Percentiles rank a stretch among this genome's conserved stretches.
phyloP scores from a whole-genome alignment of 257 asterid species.

The Paulownia fortunei region DNA sequence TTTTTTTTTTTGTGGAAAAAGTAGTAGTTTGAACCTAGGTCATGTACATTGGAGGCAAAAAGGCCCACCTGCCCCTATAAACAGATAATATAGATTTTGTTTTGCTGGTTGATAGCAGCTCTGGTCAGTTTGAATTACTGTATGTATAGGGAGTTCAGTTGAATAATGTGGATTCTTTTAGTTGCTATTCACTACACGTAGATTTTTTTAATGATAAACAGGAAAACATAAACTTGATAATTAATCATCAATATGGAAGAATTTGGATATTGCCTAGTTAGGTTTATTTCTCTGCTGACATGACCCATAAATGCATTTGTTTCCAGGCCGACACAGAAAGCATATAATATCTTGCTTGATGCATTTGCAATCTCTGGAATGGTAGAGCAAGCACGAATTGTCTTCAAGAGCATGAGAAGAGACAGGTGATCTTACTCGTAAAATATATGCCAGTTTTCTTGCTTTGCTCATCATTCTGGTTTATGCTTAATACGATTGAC shows the following conservation, averaged over 20 bases:
- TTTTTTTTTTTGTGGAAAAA: no score
- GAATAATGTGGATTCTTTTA: background rate
- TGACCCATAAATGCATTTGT: constrained; percentile 17
- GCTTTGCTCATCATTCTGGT: constrained; percentile 19
- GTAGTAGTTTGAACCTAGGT: background rate
- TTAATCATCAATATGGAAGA: background rate
- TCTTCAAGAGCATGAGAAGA: constrained; percentile 98
- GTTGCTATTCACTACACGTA: background rate
- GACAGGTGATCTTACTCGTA: constrained; percentile 62
- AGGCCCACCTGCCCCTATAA: background rate
- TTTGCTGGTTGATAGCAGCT: no score
- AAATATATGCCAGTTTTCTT: background rate
- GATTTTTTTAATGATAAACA: background rate
- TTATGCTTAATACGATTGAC: constrained; percentile 11
- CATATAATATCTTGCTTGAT: constrained; percentile 93
- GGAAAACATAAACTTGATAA: background rate
- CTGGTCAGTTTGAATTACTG: no score
- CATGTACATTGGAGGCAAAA: background rate
- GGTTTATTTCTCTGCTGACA: background rate
- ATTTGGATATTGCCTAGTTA: constrained; percentile 12
- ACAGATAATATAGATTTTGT: no score
- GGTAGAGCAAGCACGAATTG: constrained; percentile 88
- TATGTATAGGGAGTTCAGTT: background rate
- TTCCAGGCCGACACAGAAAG: constrained; percentile 92
- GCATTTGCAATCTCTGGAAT: constrained; percentile 99